Base-by-base conservation (phyloP, 73 alveolate genomes). In the Paraurostyla sp. region DNA sequence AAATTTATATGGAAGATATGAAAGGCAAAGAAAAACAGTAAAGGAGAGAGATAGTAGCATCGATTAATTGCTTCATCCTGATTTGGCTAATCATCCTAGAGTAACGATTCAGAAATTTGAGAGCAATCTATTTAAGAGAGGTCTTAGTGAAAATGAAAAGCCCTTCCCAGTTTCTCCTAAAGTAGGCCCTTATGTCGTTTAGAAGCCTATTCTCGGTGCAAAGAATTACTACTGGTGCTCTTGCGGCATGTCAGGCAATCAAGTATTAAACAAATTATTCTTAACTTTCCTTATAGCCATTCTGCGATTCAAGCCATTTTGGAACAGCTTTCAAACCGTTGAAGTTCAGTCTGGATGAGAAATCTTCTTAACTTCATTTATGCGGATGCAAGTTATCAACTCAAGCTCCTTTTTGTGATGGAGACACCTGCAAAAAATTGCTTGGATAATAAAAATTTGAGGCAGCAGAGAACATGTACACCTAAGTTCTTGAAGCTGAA, bases 351-450 rank as follows among this genome's bases (percentile, higher is more conserved):
- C 42, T 94, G 51, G 98, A 94, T 71, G 94, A 94, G 59, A 65
- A 83, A 20, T 63, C 68, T 49, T 88, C 92, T 29, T 41, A 73
- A 18, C n/a, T 94, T 36, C 89, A 94, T 33, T 76, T 94, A n/a
- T 94, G 98, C 76, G 96, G 96, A 0, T 92, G 98, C 73, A 94
- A 94, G 68, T 83, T 92, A 25, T 80, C 96, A n/a, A 88, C 92
- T 9, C 33, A 71, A 20, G 89, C 91, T 15, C 98, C 98, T 15
- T 94, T 92, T 89, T 94, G 96, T 76, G 96, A 94, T 83, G 93
- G 93, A 22, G 76, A 71, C 48, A 94, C 98, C 43, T 94, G 96
- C 60, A 59, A 45, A 43, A 85, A 90, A 38, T 33, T 92, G 3
- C 22, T 78, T 6, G 60, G 58, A 18, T 76, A 78, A 30, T 76